phyloP scores from a whole-genome alignment of 78 protist species.

The Dictyostelium discoideum region DNA sequence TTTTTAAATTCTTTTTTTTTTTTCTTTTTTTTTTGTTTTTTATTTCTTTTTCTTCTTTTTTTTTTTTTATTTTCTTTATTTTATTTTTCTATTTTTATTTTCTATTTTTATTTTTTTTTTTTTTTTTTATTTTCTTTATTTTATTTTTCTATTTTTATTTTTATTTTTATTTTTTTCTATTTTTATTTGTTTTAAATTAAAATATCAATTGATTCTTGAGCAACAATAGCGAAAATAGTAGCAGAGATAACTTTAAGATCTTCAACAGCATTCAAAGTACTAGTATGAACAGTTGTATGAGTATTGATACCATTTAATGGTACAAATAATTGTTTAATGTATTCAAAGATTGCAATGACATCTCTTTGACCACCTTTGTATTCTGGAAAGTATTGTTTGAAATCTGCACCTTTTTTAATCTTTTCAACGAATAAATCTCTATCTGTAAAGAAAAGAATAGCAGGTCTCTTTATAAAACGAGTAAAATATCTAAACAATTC shows the following conservation, averaged over 20 bases:
- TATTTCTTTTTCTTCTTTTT: neutral
- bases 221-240: conserved; percentile 14
- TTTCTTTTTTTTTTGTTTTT: neutral
- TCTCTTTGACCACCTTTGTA: conserved; percentile 35
- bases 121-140: too few relatives aligned
- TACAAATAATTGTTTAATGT: conserved; percentile 45
- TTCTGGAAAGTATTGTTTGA: conserved; percentile 50
- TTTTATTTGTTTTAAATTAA: conserved; percentile 24
- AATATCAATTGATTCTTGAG: conserved; percentile 57
- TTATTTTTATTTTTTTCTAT: neutral
- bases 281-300: conserved; percentile 23
- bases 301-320: conserved; percentile 16
- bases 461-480: conserved; percentile 10
- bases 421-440: conserved; percentile 46
- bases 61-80: neutral
- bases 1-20: neutral
- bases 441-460: conserved; percentile 52
- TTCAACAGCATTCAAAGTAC: conserved; percentile 41
- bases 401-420: conserved; percentile 19
- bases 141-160: neutral
- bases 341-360: neutral
- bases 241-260: conserved; percentile 52
- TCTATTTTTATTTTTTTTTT: neutral
- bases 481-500: conserved; percentile 34
- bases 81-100: neutral